Base-by-base conservation (phyloP, 768 basidiomycete species). In the Leccinum pellstonianum region DNA sequence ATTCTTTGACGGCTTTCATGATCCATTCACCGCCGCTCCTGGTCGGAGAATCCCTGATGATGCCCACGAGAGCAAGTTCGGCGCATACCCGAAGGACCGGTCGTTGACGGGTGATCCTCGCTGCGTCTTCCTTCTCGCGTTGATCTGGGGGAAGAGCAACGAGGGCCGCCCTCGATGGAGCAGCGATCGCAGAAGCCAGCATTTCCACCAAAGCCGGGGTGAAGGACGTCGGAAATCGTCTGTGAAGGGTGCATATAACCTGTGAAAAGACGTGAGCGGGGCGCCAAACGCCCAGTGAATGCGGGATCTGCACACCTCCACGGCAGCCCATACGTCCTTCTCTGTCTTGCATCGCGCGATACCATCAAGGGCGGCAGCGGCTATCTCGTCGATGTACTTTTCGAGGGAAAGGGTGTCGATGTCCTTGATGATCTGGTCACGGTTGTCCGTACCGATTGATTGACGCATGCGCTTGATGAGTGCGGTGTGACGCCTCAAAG, bases 381-480 rank as follows among this genome's bases (percentile, higher is more conserved):
- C 91, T 62, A 98, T 88, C 76, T 99, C 97, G 69, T 97, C 95
- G 52, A 95, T 81, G 71, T 99, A 98, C 75, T 97, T 98, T 77
- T 94, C 94, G 58, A 99, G 80, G 2, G 93, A 87, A 56, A 99
- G 81, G 0, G 89, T 82, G 62, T 95, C 89, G 63, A 97, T 86
- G 68, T 99, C 97, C 75, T 95, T 98, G 65, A 97, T 77, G 60
- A 96, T 86, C 67, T 92, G 88, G 66, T 95, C 93, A 51, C 81
- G 83, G 70, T 93, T 88, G 66, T 94, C 92, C 41, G 81, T 70
- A 15, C 88, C 90, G 68, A 98, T 81, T 17, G 93, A 91, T 69
- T 90, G 92, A 50, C 90, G 86, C 66, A 98, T 89, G 49, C 91
- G 88, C 75, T 96, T 98, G 64, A 97, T 95, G 62, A 98, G 83